These are phyloP conservation scores for Phialemoniopsis sp. DNA, from an alignment of 2,329 filamentous ascomycete genomes.

Conservation along the genomic window DNA sequence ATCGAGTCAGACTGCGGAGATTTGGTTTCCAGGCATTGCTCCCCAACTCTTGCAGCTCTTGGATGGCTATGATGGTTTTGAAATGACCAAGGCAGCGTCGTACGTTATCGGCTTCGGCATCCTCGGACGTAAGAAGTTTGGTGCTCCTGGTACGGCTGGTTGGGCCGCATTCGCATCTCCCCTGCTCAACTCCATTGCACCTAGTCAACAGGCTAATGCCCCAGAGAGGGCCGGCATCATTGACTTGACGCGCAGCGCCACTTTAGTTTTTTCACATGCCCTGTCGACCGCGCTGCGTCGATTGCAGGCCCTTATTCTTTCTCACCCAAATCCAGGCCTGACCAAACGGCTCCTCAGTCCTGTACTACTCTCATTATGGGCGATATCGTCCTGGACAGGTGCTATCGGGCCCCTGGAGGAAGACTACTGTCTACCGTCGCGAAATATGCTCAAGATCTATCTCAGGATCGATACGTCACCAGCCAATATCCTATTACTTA, in stretches of 20 bases:
- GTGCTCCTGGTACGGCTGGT: slow-evolving; percentile 58
- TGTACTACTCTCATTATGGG: slow-evolving; percentile 60
- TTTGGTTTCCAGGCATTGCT: slow-evolving; percentile 58
- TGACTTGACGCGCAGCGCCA: slow-evolving; percentile 35
- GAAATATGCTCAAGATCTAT: slow-evolving; percentile 50
- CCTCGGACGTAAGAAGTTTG: slow-evolving; percentile 57
- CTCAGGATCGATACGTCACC: slow-evolving; percentile 51
- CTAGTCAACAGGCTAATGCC: slow-evolving; percentile 12
- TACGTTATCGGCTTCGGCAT: slow-evolving; percentile 65
- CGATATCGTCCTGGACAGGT: slow-evolving; percentile 47
- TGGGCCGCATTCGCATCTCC: slow-evolving; percentile 61
- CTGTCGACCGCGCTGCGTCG: slow-evolving; percentile 49
- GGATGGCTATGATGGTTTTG: slow-evolving; percentile 54
- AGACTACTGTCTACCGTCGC: slow-evolving; percentile 39
- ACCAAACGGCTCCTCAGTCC: slow-evolving; percentile 57
- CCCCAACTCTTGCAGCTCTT: slow-evolving; percentile 59
- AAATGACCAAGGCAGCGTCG: slow-evolving; percentile 53
- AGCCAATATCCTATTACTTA: slow-evolving; percentile 42
- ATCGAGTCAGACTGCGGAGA: slow-evolving; percentile 42
- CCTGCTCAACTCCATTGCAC: slow-evolving; percentile 48
- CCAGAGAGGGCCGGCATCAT: slow-evolving; percentile 23
- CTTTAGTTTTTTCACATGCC: slow-evolving; percentile 41
- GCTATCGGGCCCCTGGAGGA: slow-evolving; percentile 24
- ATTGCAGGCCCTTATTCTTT: slow-evolving; percentile 51
- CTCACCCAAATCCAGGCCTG: slow-evolving; percentile 64